Evolutionary conservation across 106 monocot species (phyloP).

Genomic region (Ottelia alismoides): DNA sequence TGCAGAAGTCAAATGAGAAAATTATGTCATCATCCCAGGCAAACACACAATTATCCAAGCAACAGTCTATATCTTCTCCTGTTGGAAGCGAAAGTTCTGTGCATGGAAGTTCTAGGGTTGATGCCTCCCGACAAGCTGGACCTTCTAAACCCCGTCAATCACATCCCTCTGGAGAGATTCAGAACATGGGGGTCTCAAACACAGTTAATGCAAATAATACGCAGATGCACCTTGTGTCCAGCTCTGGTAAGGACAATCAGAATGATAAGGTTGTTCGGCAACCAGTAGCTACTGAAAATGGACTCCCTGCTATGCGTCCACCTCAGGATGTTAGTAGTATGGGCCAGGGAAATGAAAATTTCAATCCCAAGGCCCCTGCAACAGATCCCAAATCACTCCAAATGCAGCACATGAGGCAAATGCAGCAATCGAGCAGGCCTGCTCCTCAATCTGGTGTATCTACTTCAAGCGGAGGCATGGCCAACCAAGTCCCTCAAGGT

Average conservation of each 20-base stretch:
- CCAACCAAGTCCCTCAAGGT: slow-evolving; percentile 19
- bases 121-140: slow-evolving; percentile 26
- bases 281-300: slow-evolving; percentile 21
- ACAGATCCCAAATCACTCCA: slow-evolving; percentile 23
- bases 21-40: slow-evolving; percentile 11
- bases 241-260: slow-evolving; percentile 23
- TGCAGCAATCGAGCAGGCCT: slow-evolving; percentile 30
- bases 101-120: slow-evolving; percentile 31
- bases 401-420: slow-evolving; percentile 33
- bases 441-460: slow-evolving; percentile 14
- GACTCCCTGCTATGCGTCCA: slow-evolving; percentile 21
- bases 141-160: slow-evolving; percentile 23
- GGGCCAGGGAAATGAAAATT: slow-evolving; percentile 22
- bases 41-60: slow-evolving; percentile 29
- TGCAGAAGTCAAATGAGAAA: slow-evolving; percentile 43
- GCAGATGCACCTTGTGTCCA: slow-evolving; percentile 28
- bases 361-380: slow-evolving; percentile 19
- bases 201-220: slow-evolving; percentile 22
- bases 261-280: slow-evolving; percentile 30
- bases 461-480: slow-evolving; percentile 15
- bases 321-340: slow-evolving; percentile 33
- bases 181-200: slow-evolving; percentile 11
- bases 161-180: slow-evolving; percentile 17
- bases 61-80: slow-evolving; percentile 31
- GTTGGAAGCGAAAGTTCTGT: slow-evolving; percentile 50